These are phyloP conservation scores for Scedosporium aurantiacum DNA, from an alignment of 2,329 filamentous ascomycete genomes.

Conservation along the genomic window DNA sequence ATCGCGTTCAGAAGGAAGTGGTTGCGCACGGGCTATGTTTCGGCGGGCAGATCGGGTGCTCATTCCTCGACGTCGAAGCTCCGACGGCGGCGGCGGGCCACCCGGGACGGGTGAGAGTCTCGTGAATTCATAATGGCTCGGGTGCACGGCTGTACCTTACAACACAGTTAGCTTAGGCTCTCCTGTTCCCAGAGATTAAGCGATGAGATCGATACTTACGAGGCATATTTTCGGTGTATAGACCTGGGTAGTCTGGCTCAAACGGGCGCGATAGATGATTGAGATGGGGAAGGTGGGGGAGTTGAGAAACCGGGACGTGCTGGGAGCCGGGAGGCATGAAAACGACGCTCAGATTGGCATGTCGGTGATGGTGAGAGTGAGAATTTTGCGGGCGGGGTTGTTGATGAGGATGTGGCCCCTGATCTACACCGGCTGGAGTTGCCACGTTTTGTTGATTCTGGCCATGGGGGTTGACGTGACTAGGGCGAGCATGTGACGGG, in stretches of 20 bases:
- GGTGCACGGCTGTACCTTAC: neutral
- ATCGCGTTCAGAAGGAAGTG: neutral
- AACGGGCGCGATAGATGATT: neutral
- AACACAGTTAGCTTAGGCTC: neutral
- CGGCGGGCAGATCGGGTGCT: neutral
- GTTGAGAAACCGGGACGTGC: neutral
- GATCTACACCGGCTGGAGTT: neutral
- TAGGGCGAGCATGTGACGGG: neutral
- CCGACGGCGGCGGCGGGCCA: neutral
- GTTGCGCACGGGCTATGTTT: neutral
- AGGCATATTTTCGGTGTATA: neutral
- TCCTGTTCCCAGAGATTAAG: neutral
- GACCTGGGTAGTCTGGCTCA: neutral
- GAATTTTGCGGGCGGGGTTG: neutral
- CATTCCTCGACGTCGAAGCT: neutral
- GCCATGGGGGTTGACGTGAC: neutral
- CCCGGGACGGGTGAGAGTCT: neutral
- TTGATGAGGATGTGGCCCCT: neutral
- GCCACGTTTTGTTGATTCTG: neutral
- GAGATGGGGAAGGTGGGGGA: neutral
- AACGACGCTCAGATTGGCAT: neutral
- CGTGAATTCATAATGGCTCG: neutral
- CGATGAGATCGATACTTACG: neutral
- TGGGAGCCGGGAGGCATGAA: neutral
- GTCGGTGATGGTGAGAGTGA: neutral